Base-by-base conservation (phyloP, 148 eudicot genomes). In the Rhododendron molle region DNA sequence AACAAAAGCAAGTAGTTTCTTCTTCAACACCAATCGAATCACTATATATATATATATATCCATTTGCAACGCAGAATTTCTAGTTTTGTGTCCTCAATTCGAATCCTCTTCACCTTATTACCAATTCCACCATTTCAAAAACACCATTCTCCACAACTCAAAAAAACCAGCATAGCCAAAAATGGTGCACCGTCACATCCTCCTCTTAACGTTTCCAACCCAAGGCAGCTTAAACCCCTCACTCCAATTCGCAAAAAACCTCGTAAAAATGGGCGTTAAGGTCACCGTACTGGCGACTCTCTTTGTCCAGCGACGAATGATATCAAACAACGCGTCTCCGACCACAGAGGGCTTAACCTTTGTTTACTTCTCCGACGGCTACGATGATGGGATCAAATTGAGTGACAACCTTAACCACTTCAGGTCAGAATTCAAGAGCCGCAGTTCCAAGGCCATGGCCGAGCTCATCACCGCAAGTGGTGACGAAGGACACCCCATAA, bases 151-250 rank as follows among this genome's bases (percentile, higher is more conserved):
- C 3, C 71, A 23, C 32, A 65, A 65, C 13, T 3, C 30, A 65
- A 65, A 54, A 14, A 3, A 54, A 54, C 13, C 47, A 38, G 30
- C 23, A 58, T 4, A 30, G 76, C 76, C 40, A 30, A 71, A 14
- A 4, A 71, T 79, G 81, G 60, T 79, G 81, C 60, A 47, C 23
- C 58, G 11, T 26, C 93, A 91, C 60, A 65, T 90, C 65, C 89
- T 90, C 36, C 34, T 91, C 32, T 21, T 86, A 49, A 74, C 81
- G 2, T 81, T 85, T 62, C 86, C 91, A 15, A 49, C 76, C 21
- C 94, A 90, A 88, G 91, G 94, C 82, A 91, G 90, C 80, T 83
- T 90, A 76, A 92, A 91, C 78, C 93, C 94, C 30, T 81, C 92
- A 15, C 86, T 92, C 78, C 94, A 91, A 82, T 84, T 91, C 10